Percentiles rank a stretch among this genome's conserved stretches.
Evolutionary conservation across 2,329 filamentous ascomycete genomes (phyloP).

Genomic region (Berkeleyomyces rouxiae): DNA sequence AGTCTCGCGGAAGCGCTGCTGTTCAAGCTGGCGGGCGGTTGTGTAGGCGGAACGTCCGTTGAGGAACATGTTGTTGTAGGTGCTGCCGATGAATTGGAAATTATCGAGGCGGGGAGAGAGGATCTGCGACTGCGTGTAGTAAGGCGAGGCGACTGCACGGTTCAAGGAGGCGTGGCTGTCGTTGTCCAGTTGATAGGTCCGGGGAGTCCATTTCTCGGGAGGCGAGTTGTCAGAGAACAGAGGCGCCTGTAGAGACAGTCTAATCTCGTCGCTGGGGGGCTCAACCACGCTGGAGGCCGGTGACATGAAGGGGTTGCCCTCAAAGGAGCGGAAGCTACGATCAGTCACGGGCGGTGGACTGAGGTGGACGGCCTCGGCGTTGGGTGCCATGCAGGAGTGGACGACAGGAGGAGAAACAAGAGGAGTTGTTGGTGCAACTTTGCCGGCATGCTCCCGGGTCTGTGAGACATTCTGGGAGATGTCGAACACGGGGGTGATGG

Average conservation of each 20-base stretch:
- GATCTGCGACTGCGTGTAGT: slow-evolving; percentile 1
- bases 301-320: slow-evolving; percentile 4
- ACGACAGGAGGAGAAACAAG: slow-evolving; percentile 11
- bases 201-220: neutral
- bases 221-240: neutral
- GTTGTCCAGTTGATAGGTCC: neutral
- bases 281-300: slow-evolving; percentile 10
- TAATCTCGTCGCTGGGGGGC: neutral
- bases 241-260: neutral
- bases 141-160: neutral
- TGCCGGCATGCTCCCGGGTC: neutral
- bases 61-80: slow-evolving; percentile 8
- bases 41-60: neutral
- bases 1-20: slow-evolving; percentile 2
- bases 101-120: neutral
- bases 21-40: slow-evolving; percentile 2
- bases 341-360: slow-evolving; percentile 2
- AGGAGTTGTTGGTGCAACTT: slow-evolving; percentile 1
- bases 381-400: slow-evolving; percentile 6
- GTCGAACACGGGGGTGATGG: slow-evolving; percentile 8
- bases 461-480: slow-evolving; percentile 11
- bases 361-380: neutral
- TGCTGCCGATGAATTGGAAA: slow-evolving; percentile 6
- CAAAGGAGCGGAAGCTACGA: neutral
- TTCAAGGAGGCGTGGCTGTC: slow-evolving; percentile 9